Conservation (phyloP, 306 rosid species). For the Prunus mira region DNA sequence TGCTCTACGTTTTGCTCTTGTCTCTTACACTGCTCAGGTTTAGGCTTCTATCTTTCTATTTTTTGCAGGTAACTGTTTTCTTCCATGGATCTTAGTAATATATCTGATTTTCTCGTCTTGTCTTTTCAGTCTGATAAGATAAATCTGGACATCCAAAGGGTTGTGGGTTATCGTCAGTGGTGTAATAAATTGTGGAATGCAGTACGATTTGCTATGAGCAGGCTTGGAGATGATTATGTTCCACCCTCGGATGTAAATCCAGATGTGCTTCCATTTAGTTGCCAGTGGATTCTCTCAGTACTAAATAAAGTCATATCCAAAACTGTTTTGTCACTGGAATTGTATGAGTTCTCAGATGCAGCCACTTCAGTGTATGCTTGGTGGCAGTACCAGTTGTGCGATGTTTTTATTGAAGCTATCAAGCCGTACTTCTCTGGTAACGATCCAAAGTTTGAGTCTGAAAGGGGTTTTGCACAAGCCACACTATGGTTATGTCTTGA, state of each 20-base stretch:
- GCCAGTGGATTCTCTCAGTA: slow-evolving; percentile 87
- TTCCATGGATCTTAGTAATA: neutral
- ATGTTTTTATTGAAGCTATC: slow-evolving; percentile 89
- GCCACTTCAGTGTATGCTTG: slow-evolving; percentile 73
- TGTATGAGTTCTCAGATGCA: slow-evolving; percentile 76
- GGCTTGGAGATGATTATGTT: slow-evolving; percentile 80
- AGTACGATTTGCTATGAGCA: slow-evolving; percentile 84
- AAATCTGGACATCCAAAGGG: slow-evolving; percentile 90
- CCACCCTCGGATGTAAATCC: slow-evolving; percentile 53
- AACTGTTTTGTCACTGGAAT: slow-evolving; percentile 56
- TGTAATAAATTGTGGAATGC: slow-evolving; percentile 98
- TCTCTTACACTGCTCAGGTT: slow-evolving; percentile 96
- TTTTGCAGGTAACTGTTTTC: neutral
- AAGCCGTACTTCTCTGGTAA: slow-evolving; percentile 81
- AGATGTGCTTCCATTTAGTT: slow-evolving; percentile 75
- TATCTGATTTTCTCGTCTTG: slow-evolving; percentile 1
- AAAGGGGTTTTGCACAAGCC: slow-evolving; percentile 66
- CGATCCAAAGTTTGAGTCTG: slow-evolving; percentile 49
- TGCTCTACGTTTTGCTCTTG: slow-evolving; percentile 92
- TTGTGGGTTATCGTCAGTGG: slow-evolving; percentile 95
- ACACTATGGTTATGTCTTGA: slow-evolving; percentile 94
- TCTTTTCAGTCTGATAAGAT: slow-evolving; percentile 87
- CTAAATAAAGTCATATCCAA: slow-evolving; percentile 70
- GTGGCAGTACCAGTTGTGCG: slow-evolving; percentile 98
- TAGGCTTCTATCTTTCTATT: slow-evolving; percentile 12